Percentiles rank a stretch among this genome's conserved stretches.
Evolutionary conservation across 2,329 filamentous ascomycete genomes (phyloP).

Genomic region (Biscogniauxia mediterranea): DNA sequence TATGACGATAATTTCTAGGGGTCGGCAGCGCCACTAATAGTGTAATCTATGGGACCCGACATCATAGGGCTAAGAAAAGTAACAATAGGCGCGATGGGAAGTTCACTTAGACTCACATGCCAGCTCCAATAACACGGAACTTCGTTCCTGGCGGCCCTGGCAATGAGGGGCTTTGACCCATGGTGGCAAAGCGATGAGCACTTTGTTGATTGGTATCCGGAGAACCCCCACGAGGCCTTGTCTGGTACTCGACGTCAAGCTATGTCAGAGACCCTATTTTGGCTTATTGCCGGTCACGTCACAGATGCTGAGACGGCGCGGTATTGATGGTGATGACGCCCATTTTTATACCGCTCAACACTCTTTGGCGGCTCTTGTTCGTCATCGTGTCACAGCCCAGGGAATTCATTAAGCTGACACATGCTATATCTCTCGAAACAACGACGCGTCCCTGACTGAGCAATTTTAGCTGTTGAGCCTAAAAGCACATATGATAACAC

Average conservation of each 20-base stretch:
- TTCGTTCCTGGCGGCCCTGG: constrained; percentile 34
- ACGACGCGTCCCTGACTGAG: not conserved
- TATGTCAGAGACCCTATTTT: not conserved
- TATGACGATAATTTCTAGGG: not conserved
- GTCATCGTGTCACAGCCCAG: not conserved
- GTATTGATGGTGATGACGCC: not conserved
- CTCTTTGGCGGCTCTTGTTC: not conserved
- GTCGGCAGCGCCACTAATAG: not conserved
- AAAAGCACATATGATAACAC: not conserved
- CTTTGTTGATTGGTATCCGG: not conserved
- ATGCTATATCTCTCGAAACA: not conserved
- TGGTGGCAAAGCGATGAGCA: constrained; percentile 10
- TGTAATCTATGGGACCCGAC: not conserved
- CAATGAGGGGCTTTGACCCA: constrained; percentile 34
- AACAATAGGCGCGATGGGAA: constrained; percentile 2
- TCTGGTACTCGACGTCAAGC: not conserved
- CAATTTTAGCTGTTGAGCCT: not conserved
- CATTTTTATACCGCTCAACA: not conserved
- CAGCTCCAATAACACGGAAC: constrained; percentile 37
- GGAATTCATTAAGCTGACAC: not conserved
- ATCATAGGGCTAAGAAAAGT: not conserved
- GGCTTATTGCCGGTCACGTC: not conserved
- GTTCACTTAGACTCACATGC: constrained; percentile 30
- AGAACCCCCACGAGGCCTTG: not conserved
- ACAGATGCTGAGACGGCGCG: not conserved